Evolutionary conservation across 345 rosid species (phyloP).

Genomic region (Balakata baccata): DNA sequence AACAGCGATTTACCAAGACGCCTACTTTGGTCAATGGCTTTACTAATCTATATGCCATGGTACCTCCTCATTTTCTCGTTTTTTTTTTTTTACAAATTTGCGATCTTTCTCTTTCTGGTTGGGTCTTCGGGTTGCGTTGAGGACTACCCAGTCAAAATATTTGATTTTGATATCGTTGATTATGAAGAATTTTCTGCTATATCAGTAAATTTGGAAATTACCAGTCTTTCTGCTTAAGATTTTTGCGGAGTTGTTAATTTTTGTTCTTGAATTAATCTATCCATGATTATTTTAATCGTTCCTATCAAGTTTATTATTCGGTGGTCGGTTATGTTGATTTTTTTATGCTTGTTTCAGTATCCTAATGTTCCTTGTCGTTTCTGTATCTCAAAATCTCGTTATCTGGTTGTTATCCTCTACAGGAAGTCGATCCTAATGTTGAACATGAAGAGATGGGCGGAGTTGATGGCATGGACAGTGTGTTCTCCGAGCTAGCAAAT

Average conservation of each 20-base stretch:
- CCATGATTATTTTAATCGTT: neutral
- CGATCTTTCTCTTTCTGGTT: neutral
- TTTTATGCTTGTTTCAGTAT: neutral
- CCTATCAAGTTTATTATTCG: neutral
- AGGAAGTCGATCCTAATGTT: conserved; percentile 99
- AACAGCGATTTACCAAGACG: conserved; percentile 82
- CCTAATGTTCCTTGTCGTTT: neutral
- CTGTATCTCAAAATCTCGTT: neutral
- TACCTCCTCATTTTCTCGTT: conserved; percentile 13
- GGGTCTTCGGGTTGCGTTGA: conserved; percentile 7
- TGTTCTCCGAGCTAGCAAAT: conserved; percentile 89
- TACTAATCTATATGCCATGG: conserved; percentile 94
- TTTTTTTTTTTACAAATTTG: neutral
- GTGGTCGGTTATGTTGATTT: neutral
- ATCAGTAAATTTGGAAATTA: neutral
- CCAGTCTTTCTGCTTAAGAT: neutral
- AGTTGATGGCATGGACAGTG: conserved; percentile 78
- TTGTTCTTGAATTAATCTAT: neutral
- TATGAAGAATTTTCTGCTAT: conserved; percentile 1
- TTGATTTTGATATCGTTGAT: no score
- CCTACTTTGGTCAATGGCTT: conserved; percentile 92
- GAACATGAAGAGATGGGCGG: conserved; percentile 73
- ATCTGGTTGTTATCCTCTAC: conserved; percentile 9
- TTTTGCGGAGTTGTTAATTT: neutral
- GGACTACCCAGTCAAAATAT: neutral